Conservation (phyloP, 106 monocot species). For the Xerophyta viscosa region DNA sequence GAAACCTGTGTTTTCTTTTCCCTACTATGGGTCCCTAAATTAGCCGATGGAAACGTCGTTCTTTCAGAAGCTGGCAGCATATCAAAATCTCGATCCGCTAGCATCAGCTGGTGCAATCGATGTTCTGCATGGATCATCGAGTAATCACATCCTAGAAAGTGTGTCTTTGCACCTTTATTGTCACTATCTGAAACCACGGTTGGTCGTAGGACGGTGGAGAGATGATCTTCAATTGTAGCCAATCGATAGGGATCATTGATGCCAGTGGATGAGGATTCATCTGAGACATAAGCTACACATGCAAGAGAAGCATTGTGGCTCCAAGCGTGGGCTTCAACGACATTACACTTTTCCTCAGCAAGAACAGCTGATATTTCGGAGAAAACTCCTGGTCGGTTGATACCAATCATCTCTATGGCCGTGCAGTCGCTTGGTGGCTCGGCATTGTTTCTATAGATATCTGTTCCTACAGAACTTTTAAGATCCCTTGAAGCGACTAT, state of each 20-base stretch:
- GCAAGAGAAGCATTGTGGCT: slow-evolving; percentile 61
- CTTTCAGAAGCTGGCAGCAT: neutral
- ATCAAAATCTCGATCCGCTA: slow-evolving; percentile 47
- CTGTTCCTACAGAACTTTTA: slow-evolving; percentile 9
- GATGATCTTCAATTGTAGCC: slow-evolving; percentile 52
- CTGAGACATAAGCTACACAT: slow-evolving; percentile 54
- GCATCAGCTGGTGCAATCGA: slow-evolving; percentile 63
- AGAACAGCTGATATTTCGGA: slow-evolving; percentile 75
- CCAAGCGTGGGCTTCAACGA: slow-evolving; percentile 74
- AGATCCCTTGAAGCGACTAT: slow-evolving; percentile 25
- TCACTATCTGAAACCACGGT: slow-evolving; percentile 6
- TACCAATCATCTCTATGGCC: slow-evolving; percentile 53
- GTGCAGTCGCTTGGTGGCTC: slow-evolving; percentile 24
- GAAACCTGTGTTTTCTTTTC: slow-evolving; percentile 30
- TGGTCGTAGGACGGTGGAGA: slow-evolving; percentile 46
- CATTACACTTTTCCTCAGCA: slow-evolving; percentile 53
- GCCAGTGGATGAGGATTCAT: slow-evolving; percentile 29
- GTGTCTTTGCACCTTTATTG: slow-evolving; percentile 23
- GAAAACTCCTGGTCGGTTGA: slow-evolving; percentile 61
- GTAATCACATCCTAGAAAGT: slow-evolving; percentile 24
- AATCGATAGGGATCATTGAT: slow-evolving; percentile 43
- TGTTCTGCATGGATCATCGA: slow-evolving; percentile 35
- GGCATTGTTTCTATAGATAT: slow-evolving; percentile 5
- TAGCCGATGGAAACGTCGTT: slow-evolving; percentile 6
- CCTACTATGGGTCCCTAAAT: slow-evolving; percentile 7